Base-by-base conservation (phyloP, 2,329 filamentous ascomycete genomes). In the Cryphonectria carpinicola region DNA sequence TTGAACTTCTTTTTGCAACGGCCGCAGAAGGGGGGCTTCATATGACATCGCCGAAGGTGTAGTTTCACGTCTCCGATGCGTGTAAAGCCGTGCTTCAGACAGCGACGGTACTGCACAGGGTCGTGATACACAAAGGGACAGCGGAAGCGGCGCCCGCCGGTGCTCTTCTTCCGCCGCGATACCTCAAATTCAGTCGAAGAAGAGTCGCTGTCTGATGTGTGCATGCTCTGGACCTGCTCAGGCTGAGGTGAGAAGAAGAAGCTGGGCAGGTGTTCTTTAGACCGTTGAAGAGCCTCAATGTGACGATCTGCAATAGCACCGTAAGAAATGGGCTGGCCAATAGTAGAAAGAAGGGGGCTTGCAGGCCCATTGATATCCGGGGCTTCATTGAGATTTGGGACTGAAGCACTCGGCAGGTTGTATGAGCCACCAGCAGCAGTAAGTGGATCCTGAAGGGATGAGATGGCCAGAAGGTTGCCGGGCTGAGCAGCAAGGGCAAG, bases 1-100 rank as follows among this genome's bases (percentile, higher is more conserved):
- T 43, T n/a, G 32, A 76, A 76, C 11, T 66, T 54, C 1, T 39
- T 49, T 14, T 70, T 71, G 65, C 75, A 77, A 4, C 69, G 64
- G 13, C 1, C 64, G 64, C 75, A 77, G 56, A 74, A 73, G 8
- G 58, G 54, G 2, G 49, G 46, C 39, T 37, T 56, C 19, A 28
- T 49, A 54, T 77, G 76, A 3, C 25, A 61, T 14, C 75, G 70
- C 4, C 67, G 60, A 2, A 77, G 69, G 49, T 76, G 76, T n/a
- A 75, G 73, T 69, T 77, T 76, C 35, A 77, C 72, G 39, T 76
- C 72, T 6, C 73, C 58, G 46, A 77, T 76, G 19, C 72, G 62
- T 8, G 32, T 71, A 10, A 76, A 70, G 1, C 65, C 66, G 32
- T 37, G 60, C n/a, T 60, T 63, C 52, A 70, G 72, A 49, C 76